These are phyloP conservation scores for Aspergillus pseudoterreus DNA, from an alignment of 2,329 filamentous ascomycete genomes.

Conservation along the genomic window DNA sequence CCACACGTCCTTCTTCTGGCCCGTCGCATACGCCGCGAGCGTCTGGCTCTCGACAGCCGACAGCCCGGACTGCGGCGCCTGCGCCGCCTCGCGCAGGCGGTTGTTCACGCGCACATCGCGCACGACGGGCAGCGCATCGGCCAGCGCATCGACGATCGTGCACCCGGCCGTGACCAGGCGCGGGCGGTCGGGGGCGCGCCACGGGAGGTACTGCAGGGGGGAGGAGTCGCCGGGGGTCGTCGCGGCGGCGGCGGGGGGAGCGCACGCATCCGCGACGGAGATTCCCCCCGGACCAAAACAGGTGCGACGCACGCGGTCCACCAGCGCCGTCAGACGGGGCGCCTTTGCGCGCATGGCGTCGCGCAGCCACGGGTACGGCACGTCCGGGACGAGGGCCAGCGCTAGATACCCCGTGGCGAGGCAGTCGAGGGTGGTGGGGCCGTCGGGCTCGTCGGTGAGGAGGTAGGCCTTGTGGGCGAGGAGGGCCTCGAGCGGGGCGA, in stretches of 20 bases:
- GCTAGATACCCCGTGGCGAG: slow-evolving; percentile 75
- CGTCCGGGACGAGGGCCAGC: slow-evolving; percentile 62
- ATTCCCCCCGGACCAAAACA: slow-evolving; percentile 33
- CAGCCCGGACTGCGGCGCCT: slow-evolving; percentile 22
- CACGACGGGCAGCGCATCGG: slow-evolving; percentile 36
- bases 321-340: slow-evolving; percentile 43
- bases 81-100: slow-evolving; percentile 32
- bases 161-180: slow-evolving; percentile 29
- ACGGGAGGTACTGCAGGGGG: slow-evolving; percentile 29
- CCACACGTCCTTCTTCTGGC: slow-evolving; percentile 31
- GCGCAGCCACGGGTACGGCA: slow-evolving; percentile 61
- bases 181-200: slow-evolving; percentile 32
- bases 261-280: slow-evolving; percentile 9
- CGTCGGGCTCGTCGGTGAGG: slow-evolving; percentile 41
- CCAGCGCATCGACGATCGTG: slow-evolving; percentile 33
- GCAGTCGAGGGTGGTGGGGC: slow-evolving; percentile 70
- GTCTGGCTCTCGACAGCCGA: slow-evolving; percentile 22
- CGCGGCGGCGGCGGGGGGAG: slow-evolving; percentile 9
- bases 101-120: slow-evolving; percentile 34
- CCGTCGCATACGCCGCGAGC: slow-evolving; percentile 21
- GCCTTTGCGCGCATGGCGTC: slow-evolving; percentile 54
- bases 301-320: slow-evolving; percentile 34
- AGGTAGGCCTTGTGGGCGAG: slow-evolving; percentile 56
- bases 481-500: slow-evolving; percentile 66
- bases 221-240: slow-evolving; percentile 20